Evolutionary conservation across 495 filamentous ascomycete genomes (phyloP).

Genomic region (Bacidia rubella): DNA sequence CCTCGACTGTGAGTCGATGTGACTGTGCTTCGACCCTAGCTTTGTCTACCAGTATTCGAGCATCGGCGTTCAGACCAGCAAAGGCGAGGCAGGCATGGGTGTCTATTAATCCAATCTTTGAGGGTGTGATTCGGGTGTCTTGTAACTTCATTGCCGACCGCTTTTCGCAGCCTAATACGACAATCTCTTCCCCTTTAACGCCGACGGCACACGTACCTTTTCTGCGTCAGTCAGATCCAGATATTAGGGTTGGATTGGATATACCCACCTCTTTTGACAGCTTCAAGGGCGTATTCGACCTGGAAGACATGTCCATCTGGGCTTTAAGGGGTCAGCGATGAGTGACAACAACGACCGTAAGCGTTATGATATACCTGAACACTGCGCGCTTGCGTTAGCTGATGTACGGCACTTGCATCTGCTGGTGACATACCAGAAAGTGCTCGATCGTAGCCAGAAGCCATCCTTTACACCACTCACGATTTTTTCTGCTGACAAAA

Average conservation of each 20-base stretch:
- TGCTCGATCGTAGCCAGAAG: constrained; percentile 87
- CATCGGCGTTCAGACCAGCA: constrained; percentile 92
- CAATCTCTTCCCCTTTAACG: constrained; percentile 88
- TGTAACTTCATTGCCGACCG: constrained; percentile 97
- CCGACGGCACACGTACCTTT: constrained; percentile 93
- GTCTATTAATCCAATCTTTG: constrained; percentile 91
- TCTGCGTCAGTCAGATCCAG: background rate
- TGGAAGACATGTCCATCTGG: constrained; percentile 99
- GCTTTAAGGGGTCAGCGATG: constrained; percentile 33
- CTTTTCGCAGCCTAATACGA: constrained; percentile 96
- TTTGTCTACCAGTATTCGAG: constrained; percentile 93
- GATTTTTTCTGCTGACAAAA: too few species aligned
- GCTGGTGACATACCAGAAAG: constrained; percentile 62
- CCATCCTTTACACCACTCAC: too few species aligned
- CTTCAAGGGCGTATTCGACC: constrained; percentile 97
- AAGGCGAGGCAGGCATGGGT: constrained; percentile 94
- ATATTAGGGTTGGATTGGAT: background rate
- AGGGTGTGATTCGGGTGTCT: constrained; percentile 97
- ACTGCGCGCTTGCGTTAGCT: constrained; percentile 38
- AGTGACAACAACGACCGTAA: too few species aligned
- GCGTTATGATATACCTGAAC: constrained; percentile 44
- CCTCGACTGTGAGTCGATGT: constrained; percentile 94
- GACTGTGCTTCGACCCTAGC: constrained; percentile 93
- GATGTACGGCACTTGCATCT: constrained; percentile 14
- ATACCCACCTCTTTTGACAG: constrained; percentile 81